A percentile compares a stretch with the other conserved stretches of the same genome.
phyloP scores from a whole-genome alignment of 1,284 basidiomycete species.

The Leccinum solheimii region DNA sequence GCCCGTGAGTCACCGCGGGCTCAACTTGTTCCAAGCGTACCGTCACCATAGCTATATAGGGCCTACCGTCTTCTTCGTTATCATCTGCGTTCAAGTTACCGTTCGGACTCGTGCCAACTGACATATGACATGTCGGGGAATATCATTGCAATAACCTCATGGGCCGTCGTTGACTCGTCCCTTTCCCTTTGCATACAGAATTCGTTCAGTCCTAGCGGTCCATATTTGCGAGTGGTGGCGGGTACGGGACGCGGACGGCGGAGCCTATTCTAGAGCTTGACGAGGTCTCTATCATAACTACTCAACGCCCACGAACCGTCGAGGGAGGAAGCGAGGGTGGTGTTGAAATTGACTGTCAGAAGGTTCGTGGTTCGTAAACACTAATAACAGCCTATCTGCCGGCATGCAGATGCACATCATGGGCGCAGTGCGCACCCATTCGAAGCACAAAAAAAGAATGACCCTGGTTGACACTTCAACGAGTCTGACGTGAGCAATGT shows the following conservation, averaged over 20 bases:
- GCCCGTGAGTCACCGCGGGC: neutral
- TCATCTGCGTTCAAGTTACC: neutral
- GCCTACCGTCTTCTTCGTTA: neutral
- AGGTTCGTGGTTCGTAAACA: neutral
- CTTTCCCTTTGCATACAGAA: constrained; percentile 18
- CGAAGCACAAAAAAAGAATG: neutral
- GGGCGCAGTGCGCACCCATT: neutral
- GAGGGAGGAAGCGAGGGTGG: constrained; percentile 47
- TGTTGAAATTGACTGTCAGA: constrained; percentile 38
- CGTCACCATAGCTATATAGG: too few relatives aligned
- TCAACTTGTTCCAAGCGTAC: too few relatives aligned
- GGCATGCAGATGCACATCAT: neutral
- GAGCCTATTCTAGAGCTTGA: constrained; percentile 34
- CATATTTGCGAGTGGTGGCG: neutral
- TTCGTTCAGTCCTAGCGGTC: constrained; percentile 13
- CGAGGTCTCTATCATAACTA: constrained; percentile 42
- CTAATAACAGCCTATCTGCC: neutral
- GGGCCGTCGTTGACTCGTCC: neutral
- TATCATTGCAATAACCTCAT: neutral
- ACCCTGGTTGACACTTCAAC: neutral
- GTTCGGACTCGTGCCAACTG: neutral
- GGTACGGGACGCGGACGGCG: constrained; percentile 24
- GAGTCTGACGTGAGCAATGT: neutral
- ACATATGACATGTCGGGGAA: neutral
- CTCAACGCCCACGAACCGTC: constrained; percentile 46